These are phyloP conservation scores for Coprinopsis sp. DNA, from an alignment of 768 basidiomycete genomes.

Conservation along the genomic window DNA sequence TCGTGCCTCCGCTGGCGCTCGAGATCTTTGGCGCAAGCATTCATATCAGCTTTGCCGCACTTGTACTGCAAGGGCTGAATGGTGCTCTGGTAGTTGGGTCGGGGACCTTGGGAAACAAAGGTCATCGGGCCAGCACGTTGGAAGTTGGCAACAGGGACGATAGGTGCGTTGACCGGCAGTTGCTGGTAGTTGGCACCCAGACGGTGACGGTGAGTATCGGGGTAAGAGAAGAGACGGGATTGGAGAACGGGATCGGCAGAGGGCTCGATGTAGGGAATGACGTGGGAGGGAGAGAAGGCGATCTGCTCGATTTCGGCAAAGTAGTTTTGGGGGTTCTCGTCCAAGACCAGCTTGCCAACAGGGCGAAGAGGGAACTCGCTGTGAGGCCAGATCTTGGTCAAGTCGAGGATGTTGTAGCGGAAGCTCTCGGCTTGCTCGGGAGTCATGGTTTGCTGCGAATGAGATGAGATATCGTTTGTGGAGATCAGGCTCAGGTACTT, in stretches of 20 bases:
- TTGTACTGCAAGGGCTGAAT: constrained; percentile 69
- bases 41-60: constrained; percentile 40
- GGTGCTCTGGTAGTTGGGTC: constrained; percentile 85
- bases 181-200: constrained; percentile 80
- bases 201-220: constrained; percentile 83
- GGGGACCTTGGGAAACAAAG: constrained; percentile 72
- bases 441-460: constrained; percentile 85
- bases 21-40: constrained; percentile 36
- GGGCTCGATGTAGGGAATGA: constrained; percentile 84
- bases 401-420: constrained; percentile 86
- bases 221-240: constrained; percentile 92
- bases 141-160: constrained; percentile 79
- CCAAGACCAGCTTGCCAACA: constrained; percentile 53
- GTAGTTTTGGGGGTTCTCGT: constrained; percentile 75
- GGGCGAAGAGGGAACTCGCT: constrained; percentile 82
- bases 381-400: constrained; percentile 93
- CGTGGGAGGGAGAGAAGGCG: constrained; percentile 88
- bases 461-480: constrained; percentile 4
- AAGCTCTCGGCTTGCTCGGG: constrained; percentile 85
- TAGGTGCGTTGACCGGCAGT: constrained; percentile 81
- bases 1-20: constrained; percentile 56
- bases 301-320: constrained; percentile 93
- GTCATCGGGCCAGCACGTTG: constrained; percentile 77
- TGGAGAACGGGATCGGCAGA: constrained; percentile 92
- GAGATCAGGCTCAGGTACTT: not conserved